A percentile compares a stretch with the other conserved stretches of the same genome.
phyloP scores from a whole-genome alignment of 139 green algal genomes.

The Eudorina sp. region DNA sequence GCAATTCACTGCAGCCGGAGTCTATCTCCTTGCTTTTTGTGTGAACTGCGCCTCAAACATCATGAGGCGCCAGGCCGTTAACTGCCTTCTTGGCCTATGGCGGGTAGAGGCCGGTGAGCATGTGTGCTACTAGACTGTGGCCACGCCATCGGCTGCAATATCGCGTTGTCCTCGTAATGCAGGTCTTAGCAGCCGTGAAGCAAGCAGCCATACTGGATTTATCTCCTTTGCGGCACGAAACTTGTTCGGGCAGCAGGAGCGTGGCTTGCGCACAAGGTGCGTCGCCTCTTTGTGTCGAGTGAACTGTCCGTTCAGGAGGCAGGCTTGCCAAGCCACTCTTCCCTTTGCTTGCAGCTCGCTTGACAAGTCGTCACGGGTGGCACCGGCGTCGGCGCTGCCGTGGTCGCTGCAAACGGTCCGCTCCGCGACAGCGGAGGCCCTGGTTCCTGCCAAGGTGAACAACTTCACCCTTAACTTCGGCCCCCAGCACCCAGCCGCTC shows the following conservation, averaged over 20 bases:
- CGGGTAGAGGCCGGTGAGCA: conserved; percentile 11
- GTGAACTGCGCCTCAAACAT: background rate
- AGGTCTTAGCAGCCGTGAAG: conserved; percentile 26
- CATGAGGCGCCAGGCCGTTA: conserved; percentile 49
- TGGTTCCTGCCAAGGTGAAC: conserved; percentile 73
- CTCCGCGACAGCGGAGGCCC: conserved; percentile 59
- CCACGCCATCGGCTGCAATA: conserved; percentile 11
- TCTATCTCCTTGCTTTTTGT: too few species aligned
- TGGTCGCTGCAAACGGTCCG: conserved; percentile 41
- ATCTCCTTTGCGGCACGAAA: background rate
- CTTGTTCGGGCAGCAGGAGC: conserved; percentile 25
- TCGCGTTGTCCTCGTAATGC: background rate
- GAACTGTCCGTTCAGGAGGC: background rate
- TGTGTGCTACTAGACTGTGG: background rate
- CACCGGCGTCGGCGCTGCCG: conserved; percentile 35
- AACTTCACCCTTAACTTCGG: conserved; percentile 96
- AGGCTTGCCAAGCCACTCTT: background rate
- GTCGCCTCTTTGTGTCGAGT: background rate
- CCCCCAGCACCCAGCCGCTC: conserved; percentile 90
- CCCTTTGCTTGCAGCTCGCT: background rate
- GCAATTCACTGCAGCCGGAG: too few species aligned
- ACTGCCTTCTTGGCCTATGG: conserved; percentile 41
- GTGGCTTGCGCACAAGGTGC: conserved; percentile 31
- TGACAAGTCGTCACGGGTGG: background rate
- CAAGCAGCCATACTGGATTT: background rate